Evolutionary conservation across 257 asterid genomes (phyloP), one percentile per base, ranked within the genome.

Genomic region (Gentiana dahurica): DNA sequence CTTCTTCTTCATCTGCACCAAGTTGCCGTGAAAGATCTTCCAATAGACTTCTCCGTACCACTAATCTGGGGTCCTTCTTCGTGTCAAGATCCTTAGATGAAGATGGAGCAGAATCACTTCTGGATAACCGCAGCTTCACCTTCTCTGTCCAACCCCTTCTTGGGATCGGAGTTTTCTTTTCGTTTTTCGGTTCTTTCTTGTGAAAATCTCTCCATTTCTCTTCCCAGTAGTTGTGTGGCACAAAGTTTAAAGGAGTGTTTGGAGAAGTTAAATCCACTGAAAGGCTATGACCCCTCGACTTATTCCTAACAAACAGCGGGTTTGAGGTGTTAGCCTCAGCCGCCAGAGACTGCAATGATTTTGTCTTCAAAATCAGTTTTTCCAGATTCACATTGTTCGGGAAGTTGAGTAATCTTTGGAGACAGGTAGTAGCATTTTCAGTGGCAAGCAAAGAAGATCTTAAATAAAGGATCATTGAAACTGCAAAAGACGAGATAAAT

Each of bases 361-460:
- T 80, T 12, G 95, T 94, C 79, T 83, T 86, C 6, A 58, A 58
- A 58, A 81, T 61, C 61, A 89, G 76, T 71, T 81, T 86, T 53
- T 24, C 75, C 49, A 89, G 77, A 70, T 66, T 73, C 36, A 79
- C 65, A 51, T 89, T 75, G 38, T 74, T 79, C 1, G 97, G 95
- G 67, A 81, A 83, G 74, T 86, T 86, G 72, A 89, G 71, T 72
- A 89, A 64, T 63, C 86, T 86, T 64, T 83, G 89, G 57, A 89
- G 95, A 70, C 97, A 89, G 1, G 75, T 57, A 12, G 97, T 83
- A 49, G 97, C 92, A 66, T 75, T 78, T 75, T 86, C 97, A 5
- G 95, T 83, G 54, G 94, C 95, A 64, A 89, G 94, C 76, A 89
- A 66, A 37, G 92, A 75, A 64, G 95, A 81, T 72, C 95, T 81